Evolutionary conservation across 805 yeast species (phyloP).

Genomic region (Kluyveromyces aestuarii): DNA sequence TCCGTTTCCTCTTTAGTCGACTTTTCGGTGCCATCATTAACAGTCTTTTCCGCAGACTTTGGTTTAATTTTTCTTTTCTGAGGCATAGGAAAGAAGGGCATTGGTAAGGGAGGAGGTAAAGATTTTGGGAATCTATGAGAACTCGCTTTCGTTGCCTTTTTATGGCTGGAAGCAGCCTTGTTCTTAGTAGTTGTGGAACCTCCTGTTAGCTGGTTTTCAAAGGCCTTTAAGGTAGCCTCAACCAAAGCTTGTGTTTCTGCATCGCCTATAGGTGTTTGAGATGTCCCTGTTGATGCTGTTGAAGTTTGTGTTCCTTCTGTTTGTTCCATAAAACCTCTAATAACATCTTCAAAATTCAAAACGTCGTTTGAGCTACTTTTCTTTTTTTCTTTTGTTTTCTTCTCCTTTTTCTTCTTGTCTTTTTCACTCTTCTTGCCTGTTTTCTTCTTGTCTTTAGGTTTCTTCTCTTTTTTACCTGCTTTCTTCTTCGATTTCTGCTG

Average conservation of each 20-base stretch:
- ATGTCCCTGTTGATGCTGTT: constrained; percentile 3
- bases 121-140: constrained; percentile 1
- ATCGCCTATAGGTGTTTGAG: constrained; percentile 12
- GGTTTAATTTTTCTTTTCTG: constrained; percentile 2
- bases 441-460: constrained; percentile 8
- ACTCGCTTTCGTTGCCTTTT: constrained; percentile 3
- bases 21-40: constrained; percentile 1
- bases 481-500: constrained; percentile 4
- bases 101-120: constrained; percentile 1
- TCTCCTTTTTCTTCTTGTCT: constrained; percentile 12
- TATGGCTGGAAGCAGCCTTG: background rate
- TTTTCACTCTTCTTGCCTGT: constrained; percentile 7
- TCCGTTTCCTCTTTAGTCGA: constrained; percentile 3
- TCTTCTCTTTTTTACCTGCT: constrained; percentile 5
- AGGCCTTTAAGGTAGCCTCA: constrained; percentile 27
- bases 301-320: constrained; percentile 6
- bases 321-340: constrained; percentile 22
- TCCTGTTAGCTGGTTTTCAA: constrained; percentile 23
- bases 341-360: constrained; percentile 24
- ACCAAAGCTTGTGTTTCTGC: constrained; percentile 27
- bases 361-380: constrained; percentile 11
- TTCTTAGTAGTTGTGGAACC: constrained; percentile 5
- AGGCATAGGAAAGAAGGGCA: constrained; percentile 3
- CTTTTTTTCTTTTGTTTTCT: constrained; percentile 12
- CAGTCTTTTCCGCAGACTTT: constrained; percentile 1